Conservation (phyloP, 176 grass and related monocot genomes). For the Carex myosuroides region DNA sequence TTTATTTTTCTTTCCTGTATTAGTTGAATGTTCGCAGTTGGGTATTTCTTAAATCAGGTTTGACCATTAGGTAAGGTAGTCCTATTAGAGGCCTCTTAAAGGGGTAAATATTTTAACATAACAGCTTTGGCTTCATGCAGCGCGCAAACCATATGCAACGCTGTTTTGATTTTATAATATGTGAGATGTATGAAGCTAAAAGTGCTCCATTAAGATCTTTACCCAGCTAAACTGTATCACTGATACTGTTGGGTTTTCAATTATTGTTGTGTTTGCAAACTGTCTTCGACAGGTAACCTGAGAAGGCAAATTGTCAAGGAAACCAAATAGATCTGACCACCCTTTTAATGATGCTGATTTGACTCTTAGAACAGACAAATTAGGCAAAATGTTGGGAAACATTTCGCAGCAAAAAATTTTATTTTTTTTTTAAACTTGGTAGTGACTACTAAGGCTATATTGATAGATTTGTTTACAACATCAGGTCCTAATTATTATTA, state of each 20-base stretch:
- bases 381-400: background rate
- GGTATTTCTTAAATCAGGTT: background rate
- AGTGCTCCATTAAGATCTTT: no score
- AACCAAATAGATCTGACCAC: background rate
- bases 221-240: no score
- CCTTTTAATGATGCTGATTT: background rate
- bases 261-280: background rate
- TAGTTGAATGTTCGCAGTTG: background rate
- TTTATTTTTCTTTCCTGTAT: background rate
- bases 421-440: no score
- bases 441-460: no score
- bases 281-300: background rate
- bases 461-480: no score
- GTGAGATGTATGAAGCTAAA: no score
- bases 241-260: background rate
- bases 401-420: background rate
- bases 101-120: no score
- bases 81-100: background rate
- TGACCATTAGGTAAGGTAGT: constrained; percentile 10
- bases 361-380: background rate
- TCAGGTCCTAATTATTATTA: no score
- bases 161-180: no score
- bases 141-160: no score
- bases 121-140: no score
- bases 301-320: background rate